These are phyloP conservation scores for Agaricus blazei DNA, from an alignment of 768 basidiomycete species.

Conservation along the genomic window DNA sequence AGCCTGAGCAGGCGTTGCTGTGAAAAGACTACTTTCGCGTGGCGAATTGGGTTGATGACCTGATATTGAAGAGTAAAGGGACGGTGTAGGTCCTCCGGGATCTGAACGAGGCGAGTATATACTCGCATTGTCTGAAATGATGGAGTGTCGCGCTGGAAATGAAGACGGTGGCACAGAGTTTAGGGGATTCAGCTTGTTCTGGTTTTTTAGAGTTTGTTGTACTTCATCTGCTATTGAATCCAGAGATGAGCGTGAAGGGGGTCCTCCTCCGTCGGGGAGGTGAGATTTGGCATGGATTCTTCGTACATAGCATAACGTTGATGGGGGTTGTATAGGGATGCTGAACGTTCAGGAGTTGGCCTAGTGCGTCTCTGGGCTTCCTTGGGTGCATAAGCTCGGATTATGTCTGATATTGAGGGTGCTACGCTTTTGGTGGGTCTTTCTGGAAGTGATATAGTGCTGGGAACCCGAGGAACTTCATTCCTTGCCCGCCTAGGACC, in stretches of 20 bases:
- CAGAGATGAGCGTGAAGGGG: slow-evolving; percentile 76
- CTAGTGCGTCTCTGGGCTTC: slow-evolving; percentile 46
- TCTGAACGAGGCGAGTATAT: slow-evolving; percentile 53
- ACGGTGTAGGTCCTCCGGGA: slow-evolving; percentile 36
- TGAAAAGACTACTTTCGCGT: slow-evolving; percentile 35
- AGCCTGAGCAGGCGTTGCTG: slow-evolving; percentile 49
- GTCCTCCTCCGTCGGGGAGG: slow-evolving; percentile 52
- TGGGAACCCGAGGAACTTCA: slow-evolving; percentile 2
- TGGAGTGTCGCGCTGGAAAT: slow-evolving; percentile 45
- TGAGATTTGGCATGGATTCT: slow-evolving; percentile 42
- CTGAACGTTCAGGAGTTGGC: slow-evolving; percentile 37
- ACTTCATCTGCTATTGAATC: slow-evolving; percentile 88
- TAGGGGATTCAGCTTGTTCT: slow-evolving; percentile 37
- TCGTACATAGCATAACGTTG: slow-evolving; percentile 45
- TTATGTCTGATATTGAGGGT: slow-evolving; percentile 87
- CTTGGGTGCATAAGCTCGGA: slow-evolving; percentile 70
- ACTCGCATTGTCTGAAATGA: slow-evolving; percentile 53
- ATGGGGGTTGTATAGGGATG: slow-evolving; percentile 44
- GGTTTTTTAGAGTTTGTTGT: slow-evolving; percentile 59
- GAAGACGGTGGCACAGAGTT: slow-evolving; percentile 32
- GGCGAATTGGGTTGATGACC: slow-evolving; percentile 43
- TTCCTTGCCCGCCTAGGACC: slow-evolving; percentile 2
- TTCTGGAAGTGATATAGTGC: slow-evolving; percentile 5
- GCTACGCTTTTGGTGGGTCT: slow-evolving; percentile 39
- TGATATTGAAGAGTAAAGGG: slow-evolving; percentile 49